phyloP scores from a whole-genome alignment of 208 protist genomes.

The Vickermania spadyakhi region DNA sequence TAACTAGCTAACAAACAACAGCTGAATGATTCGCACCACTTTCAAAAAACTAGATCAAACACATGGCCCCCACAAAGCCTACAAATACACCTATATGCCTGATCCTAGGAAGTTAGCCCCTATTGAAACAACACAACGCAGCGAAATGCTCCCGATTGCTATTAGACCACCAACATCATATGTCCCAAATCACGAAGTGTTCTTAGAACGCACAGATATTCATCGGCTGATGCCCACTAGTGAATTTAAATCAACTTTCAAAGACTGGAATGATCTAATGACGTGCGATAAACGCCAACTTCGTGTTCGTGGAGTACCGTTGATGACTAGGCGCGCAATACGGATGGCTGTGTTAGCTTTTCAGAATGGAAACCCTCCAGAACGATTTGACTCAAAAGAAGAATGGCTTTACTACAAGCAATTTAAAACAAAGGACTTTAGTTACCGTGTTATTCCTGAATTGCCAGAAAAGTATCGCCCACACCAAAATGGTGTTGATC shows the following conservation, averaged over 20 bases:
- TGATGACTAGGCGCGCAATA: conserved; percentile 64
- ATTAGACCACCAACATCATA: conserved; percentile 80
- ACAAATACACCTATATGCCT: conserved; percentile 90
- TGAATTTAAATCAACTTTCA: conserved; percentile 86
- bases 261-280: conserved; percentile 90
- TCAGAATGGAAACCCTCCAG: conserved; percentile 81
- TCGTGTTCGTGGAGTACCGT: conserved; percentile 63
- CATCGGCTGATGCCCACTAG: conserved; percentile 72
- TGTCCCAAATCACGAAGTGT: conserved; percentile 84
- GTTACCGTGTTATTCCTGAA: conserved; percentile 83
- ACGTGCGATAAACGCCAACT: conserved; percentile 78
- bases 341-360: conserved; percentile 64
- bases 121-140: conserved; percentile 72
- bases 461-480: conserved; percentile 88
- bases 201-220: conserved; percentile 81
- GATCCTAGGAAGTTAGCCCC: conserved; percentile 86
- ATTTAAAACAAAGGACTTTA: conserved; percentile 87
- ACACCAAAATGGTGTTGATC: conserved; percentile 86
- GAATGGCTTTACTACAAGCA: conserved; percentile 90
- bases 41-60: conserved; percentile 56
- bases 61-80: conserved; percentile 78
- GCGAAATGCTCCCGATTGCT: conserved; percentile 70
- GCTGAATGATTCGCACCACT: conserved; percentile 7
- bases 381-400: conserved; percentile 85
- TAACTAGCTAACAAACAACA: background rate